phyloP scores from a whole-genome alignment of 306 rosid species.

The Alnus rubra region DNA sequence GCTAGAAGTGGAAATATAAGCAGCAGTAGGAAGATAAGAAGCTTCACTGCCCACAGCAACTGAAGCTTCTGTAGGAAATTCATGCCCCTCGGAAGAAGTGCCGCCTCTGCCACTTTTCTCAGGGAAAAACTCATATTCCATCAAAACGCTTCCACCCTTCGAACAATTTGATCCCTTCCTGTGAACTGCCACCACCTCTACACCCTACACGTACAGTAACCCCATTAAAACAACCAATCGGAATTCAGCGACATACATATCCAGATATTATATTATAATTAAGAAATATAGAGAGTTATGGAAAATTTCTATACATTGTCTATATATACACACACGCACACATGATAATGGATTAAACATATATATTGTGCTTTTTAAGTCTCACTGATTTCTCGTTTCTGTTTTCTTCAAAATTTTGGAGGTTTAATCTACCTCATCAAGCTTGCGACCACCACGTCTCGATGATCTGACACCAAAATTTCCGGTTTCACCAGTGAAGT shows the following conservation, averaged over 20 bases:
- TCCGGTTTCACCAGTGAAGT: conserved; percentile 15
- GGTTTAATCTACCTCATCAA: conserved; percentile 36
- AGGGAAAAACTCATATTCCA: conserved; percentile 87
- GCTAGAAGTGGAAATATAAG: conserved; percentile 43
- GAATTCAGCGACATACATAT: not conserved
- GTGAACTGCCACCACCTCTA: conserved; percentile 72
- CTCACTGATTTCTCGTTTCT: too few relatives aligned
- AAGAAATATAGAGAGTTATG: not conserved
- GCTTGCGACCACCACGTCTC: conserved; percentile 12
- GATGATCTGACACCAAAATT: conserved; percentile 27
- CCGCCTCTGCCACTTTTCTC: conserved; percentile 23
- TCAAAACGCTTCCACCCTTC: conserved; percentile 39
- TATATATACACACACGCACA: not conserved
- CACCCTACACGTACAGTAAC: conserved; percentile 44
- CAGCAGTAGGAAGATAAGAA: conserved; percentile 38
- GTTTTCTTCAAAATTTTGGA: not conserved
- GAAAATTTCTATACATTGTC: not conserved
- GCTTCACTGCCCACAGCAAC: conserved; percentile 46
- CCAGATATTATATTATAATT: not conserved
- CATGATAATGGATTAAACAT: too few relatives aligned
- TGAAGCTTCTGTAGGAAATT: conserved; percentile 38
- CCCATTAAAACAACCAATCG: conserved; percentile 10
- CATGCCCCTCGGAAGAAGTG: conserved; percentile 51
- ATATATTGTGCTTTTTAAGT: too few relatives aligned
- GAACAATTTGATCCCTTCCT: conserved; percentile 44